Conservation (phyloP, 202 grass and related monocot species). For the Schoenoplectus triqueter region DNA sequence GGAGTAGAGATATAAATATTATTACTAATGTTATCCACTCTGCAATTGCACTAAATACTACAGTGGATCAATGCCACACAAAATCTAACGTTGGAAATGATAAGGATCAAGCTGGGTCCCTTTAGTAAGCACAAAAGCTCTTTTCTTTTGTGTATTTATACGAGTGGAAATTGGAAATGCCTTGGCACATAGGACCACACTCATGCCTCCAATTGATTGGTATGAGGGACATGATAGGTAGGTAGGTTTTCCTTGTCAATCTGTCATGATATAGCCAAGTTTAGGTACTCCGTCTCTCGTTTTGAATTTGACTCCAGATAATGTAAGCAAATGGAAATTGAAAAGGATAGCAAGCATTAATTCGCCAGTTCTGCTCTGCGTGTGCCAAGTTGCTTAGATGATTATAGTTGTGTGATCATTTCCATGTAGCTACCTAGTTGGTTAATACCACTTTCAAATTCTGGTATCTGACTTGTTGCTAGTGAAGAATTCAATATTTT, state of each 20-base stretch:
- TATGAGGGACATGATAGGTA: conserved; percentile 5
- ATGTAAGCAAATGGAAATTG: conserved; percentile 2
- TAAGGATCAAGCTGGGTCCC: neutral
- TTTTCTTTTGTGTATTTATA: neutral
- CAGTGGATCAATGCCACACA: conserved; percentile 4
- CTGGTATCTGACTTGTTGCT: neutral
- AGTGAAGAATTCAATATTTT: no score
- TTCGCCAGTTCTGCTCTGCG: neutral
- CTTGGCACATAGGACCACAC: neutral
- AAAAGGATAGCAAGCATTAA: neutral
- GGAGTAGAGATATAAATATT: no score
- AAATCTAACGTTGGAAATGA: neutral
- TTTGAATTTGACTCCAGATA: conserved; percentile 3
- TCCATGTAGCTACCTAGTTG: neutral
- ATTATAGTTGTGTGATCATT: conserved; percentile 4
- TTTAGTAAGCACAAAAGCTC: neutral
- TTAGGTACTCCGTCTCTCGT: conserved; percentile 2
- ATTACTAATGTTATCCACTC: neutral
- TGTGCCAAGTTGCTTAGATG: neutral
- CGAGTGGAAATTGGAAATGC: neutral
- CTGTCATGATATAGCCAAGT: conserved; percentile 18
- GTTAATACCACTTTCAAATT: neutral
- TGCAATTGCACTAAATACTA: neutral
- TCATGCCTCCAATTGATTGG: conserved; percentile 5
- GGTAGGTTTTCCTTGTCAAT: conserved; percentile 27